Conservation (phyloP, 2,329 filamentous ascomycete genomes). For the Dissoconium aciculare region DNA sequence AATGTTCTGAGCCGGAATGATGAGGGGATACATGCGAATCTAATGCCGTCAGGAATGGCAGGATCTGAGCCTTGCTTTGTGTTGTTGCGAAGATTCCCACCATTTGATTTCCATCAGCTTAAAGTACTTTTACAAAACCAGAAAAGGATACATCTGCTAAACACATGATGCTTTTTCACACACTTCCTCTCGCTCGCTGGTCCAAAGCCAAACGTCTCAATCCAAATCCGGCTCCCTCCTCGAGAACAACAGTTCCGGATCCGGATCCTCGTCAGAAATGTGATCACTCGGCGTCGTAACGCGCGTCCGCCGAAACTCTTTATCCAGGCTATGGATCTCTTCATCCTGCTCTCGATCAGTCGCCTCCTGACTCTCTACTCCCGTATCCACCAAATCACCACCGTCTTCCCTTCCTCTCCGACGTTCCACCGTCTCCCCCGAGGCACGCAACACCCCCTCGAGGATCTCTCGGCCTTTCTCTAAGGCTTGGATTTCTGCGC, state of each 20-base stretch:
- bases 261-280: slow-evolving; percentile 32
- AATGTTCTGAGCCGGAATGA: slow-evolving; percentile 6
- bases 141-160: too few relatives aligned
- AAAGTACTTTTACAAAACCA: too few relatives aligned
- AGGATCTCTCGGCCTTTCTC: slow-evolving; percentile 45
- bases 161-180: too few relatives aligned
- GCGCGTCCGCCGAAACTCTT: slow-evolving; percentile 21
- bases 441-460: slow-evolving; percentile 22
- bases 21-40: too few relatives aligned
- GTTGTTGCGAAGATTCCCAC: too few relatives aligned
- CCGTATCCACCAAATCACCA: slow-evolving; percentile 5
- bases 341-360: slow-evolving; percentile 11
- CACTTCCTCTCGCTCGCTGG: too few relatives aligned
- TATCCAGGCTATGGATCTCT: slow-evolving; percentile 19
- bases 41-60: too few relatives aligned
- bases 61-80: too few relatives aligned
- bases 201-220: too few relatives aligned
- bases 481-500: slow-evolving; percentile 57
- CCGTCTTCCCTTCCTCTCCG: too few relatives aligned
- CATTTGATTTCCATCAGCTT: too few relatives aligned
- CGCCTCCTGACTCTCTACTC: slow-evolving; percentile 4
- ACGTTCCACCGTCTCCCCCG: too few relatives aligned
- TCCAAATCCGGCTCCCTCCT: slow-evolving; percentile 24
- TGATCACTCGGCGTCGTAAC: slow-evolving; percentile 12
- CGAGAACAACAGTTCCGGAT: slow-evolving; percentile 36